Evolutionary conservation across 2,329 filamentous ascomycete genomes (phyloP).

Genomic region (Fonsecaea monophora): DNA sequence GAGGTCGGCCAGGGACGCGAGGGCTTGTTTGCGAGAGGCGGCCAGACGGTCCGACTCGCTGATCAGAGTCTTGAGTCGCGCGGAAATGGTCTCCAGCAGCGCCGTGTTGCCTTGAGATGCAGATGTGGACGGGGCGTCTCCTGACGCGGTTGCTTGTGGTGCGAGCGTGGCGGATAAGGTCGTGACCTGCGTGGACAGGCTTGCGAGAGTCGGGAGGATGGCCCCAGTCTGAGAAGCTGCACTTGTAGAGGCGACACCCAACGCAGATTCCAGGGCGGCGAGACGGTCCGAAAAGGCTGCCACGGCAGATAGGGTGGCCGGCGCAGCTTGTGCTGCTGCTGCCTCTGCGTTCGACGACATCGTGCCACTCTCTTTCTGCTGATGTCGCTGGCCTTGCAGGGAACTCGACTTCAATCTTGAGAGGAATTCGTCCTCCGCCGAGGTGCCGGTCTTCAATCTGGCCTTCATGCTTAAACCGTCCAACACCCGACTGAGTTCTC

Average conservation of each 20-base stretch:
- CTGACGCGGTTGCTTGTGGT: conserved; percentile 41
- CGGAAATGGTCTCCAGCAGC: conserved; percentile 53
- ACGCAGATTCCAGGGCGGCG: conserved; percentile 75
- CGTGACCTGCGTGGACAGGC: conserved; percentile 79
- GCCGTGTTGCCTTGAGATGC: conserved; percentile 45
- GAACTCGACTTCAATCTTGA: conserved; percentile 26
- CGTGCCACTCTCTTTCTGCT: conserved; percentile 6
- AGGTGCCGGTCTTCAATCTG: conserved; percentile 18
- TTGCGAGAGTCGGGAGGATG: conserved; percentile 80
- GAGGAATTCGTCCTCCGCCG: conserved; percentile 35
- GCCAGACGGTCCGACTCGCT: conserved; percentile 54
- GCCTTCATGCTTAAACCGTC: conserved; percentile 50
- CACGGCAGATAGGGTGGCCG: conserved; percentile 72
- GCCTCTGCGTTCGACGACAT: background rate
- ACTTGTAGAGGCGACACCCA: conserved; percentile 77
- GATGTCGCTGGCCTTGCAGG: background rate
- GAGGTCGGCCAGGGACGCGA: conserved; percentile 51
- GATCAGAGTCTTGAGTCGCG: conserved; percentile 53
- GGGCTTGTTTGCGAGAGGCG: conserved; percentile 51
- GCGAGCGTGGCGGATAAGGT: conserved; percentile 65
- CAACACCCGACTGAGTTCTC: conserved; percentile 73
- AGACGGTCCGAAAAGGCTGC: conserved; percentile 88
- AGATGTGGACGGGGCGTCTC: conserved; percentile 34
- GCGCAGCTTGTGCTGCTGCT: conserved; percentile 41
- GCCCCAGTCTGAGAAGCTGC: conserved; percentile 61